Evolutionary conservation across 2,329 filamentous ascomycete species (phyloP).

Genomic region (Dothiorella sarmentorum): DNA sequence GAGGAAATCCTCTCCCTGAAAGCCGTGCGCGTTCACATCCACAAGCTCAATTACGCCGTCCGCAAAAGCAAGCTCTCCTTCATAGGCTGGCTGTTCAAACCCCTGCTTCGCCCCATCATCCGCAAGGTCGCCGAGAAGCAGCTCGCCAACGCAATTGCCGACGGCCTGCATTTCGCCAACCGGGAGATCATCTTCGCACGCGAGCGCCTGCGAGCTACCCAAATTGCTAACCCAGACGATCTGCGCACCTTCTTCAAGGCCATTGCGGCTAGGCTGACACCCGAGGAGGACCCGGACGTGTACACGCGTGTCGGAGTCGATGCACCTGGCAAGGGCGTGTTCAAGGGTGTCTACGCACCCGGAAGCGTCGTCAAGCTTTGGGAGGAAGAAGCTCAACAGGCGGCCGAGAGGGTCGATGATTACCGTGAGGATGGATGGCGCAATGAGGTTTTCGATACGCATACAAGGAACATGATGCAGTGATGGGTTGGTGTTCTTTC

Average conservation of each 20-base stretch:
- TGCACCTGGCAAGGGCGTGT: slow-evolving; percentile 60
- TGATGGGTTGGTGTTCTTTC: not conserved
- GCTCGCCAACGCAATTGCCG: slow-evolving; percentile 67
- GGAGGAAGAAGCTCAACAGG: slow-evolving; percentile 72
- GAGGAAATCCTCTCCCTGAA: slow-evolving; percentile 79
- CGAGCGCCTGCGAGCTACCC: slow-evolving; percentile 79
- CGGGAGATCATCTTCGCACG: slow-evolving; percentile 82
- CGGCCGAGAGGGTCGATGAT: slow-evolving; percentile 71
- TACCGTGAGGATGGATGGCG: slow-evolving; percentile 71
- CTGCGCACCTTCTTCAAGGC: slow-evolving; percentile 79
- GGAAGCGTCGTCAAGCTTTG: slow-evolving; percentile 88
- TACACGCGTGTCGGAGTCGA: slow-evolving; percentile 70
- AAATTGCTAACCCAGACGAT: slow-evolving; percentile 77
- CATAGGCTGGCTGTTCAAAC: slow-evolving; percentile 79
- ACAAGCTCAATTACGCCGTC: slow-evolving; percentile 79
- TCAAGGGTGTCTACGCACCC: slow-evolving; percentile 81
- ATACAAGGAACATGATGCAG: slow-evolving; percentile 31
- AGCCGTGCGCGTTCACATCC: slow-evolving; percentile 73
- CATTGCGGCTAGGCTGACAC: slow-evolving; percentile 70
- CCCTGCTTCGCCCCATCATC: slow-evolving; percentile 75
- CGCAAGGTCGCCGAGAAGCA: slow-evolving; percentile 76
- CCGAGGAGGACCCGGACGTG: slow-evolving; percentile 70
- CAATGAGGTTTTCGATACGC: slow-evolving; percentile 73
- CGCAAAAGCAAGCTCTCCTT: slow-evolving; percentile 72
- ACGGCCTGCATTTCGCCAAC: slow-evolving; percentile 70